Evolutionary conservation across 176 grass and related monocot species (phyloP).

Genomic region (Chrysopogon serrulatus): DNA sequence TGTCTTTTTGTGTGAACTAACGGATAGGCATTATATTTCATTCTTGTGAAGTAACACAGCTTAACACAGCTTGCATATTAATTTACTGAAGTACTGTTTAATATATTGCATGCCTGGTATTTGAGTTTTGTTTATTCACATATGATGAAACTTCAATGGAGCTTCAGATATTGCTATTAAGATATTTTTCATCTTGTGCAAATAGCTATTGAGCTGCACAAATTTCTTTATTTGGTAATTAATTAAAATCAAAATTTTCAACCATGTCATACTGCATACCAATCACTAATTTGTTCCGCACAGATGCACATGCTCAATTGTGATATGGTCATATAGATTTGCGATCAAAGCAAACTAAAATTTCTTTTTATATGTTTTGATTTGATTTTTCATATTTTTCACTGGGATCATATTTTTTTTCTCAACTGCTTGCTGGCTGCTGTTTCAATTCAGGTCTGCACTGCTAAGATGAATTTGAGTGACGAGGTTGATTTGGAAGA

Average conservation of each 20-base stretch:
- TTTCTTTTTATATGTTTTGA: background rate
- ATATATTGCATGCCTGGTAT: background rate
- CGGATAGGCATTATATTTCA: background rate
- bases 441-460: conserved; percentile 64
- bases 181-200: background rate
- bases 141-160: background rate
- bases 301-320: background rate
- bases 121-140: background rate
- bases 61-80: background rate
- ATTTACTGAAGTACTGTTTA: background rate
- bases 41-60: background rate
- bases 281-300: background rate
- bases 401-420: background rate
- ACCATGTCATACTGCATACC: background rate
- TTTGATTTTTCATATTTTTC: background rate
- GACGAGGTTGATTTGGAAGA: conserved; percentile 98
- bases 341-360: background rate
- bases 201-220: background rate
- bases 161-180: background rate
- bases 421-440: background rate
- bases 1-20: background rate
- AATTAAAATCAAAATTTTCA: background rate
- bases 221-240: background rate
- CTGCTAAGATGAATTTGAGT: conserved; percentile 95
- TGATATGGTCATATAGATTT: background rate